Conservation (phyloP, 495 filamentous ascomycete genomes). For the Aspergillus ostianus region DNA sequence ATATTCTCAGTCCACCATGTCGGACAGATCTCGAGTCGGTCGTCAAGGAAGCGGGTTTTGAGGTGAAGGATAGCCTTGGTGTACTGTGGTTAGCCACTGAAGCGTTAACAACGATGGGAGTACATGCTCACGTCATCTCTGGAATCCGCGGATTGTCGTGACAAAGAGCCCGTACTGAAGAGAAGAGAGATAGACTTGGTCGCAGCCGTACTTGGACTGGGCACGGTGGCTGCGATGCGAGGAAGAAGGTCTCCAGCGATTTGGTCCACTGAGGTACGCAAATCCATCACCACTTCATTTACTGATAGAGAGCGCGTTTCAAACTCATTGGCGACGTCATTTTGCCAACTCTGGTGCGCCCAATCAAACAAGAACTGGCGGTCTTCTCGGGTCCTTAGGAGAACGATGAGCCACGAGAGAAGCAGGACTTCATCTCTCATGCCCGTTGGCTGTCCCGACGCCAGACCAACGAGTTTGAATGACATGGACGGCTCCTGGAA, state of each 20-base stretch:
- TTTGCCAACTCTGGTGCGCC: conserved; percentile 23
- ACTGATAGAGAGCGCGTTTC: conserved; percentile 16
- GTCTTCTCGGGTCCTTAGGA: conserved; percentile 40
- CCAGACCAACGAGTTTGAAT: conserved; percentile 22
- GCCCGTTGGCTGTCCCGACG: conserved; percentile 19
- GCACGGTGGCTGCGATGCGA: conserved; percentile 17
- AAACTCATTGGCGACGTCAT: conserved; percentile 2
- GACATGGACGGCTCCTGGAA: conserved; percentile 5
- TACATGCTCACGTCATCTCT: conserved; percentile 27
- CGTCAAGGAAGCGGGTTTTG: conserved; percentile 24
- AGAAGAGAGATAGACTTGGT: conserved; percentile 22
- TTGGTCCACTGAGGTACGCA: conserved; percentile 26
- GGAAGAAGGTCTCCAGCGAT: conserved; percentile 18
- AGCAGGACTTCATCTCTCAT: conserved; percentile 42
- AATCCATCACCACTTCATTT: conserved; percentile 24
- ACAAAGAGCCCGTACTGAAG: conserved; percentile 31
- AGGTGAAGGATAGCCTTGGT: conserved; percentile 26
- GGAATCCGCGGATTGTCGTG: conserved; percentile 12
- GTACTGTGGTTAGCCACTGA: neutral
- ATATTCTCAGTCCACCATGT: conserved; percentile 29
- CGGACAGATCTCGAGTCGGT: conserved; percentile 26
- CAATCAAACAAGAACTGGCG: conserved; percentile 37
- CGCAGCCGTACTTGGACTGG: neutral
- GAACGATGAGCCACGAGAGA: conserved; percentile 43
- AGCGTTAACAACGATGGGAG: neutral